Conservation (phyloP, 345 rosid species). For the Lepidium africanum region DNA sequence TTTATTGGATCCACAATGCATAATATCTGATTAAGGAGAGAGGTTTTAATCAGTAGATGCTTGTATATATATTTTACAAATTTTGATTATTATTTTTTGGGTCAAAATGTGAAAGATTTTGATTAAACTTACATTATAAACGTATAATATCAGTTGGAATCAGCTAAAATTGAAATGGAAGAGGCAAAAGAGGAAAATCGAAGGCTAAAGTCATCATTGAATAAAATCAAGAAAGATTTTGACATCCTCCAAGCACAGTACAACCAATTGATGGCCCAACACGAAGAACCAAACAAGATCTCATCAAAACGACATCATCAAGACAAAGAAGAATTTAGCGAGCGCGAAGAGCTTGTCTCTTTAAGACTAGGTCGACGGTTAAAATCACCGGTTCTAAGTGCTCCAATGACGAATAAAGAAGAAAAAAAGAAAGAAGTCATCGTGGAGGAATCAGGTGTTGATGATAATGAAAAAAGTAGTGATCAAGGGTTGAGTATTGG, state of each 20-base stretch:
- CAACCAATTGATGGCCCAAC: slow-evolving; percentile 32
- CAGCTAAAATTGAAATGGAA: slow-evolving; percentile 62
- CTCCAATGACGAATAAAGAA: slow-evolving; percentile 29
- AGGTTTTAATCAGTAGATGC: background rate
- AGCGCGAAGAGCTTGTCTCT: slow-evolving; percentile 51
- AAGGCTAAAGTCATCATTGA: slow-evolving; percentile 50
- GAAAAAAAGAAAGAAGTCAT: background rate
- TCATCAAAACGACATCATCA: too few species aligned
- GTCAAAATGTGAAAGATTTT: background rate
- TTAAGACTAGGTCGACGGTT: slow-evolving; percentile 61
- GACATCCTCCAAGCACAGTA: slow-evolving; percentile 49
- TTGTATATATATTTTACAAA: background rate
- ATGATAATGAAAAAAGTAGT: slow-evolving; percentile 11
- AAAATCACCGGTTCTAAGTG: slow-evolving; percentile 26
- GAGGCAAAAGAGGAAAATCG: slow-evolving; percentile 71
- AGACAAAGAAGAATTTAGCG: slow-evolving; percentile 26
- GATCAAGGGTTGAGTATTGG: slow-evolving; percentile 34
- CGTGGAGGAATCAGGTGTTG: background rate
- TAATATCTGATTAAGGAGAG: background rate
- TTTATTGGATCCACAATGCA: background rate
- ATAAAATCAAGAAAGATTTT: slow-evolving; percentile 55
- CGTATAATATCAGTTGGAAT: slow-evolving; percentile 47
- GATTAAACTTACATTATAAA: background rate
- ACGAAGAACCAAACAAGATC: too few species aligned
- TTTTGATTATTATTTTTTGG: background rate